Conservation (phyloP, 2,329 filamentous ascomycete genomes). For the Neofusicoccum kwambonambiense region DNA sequence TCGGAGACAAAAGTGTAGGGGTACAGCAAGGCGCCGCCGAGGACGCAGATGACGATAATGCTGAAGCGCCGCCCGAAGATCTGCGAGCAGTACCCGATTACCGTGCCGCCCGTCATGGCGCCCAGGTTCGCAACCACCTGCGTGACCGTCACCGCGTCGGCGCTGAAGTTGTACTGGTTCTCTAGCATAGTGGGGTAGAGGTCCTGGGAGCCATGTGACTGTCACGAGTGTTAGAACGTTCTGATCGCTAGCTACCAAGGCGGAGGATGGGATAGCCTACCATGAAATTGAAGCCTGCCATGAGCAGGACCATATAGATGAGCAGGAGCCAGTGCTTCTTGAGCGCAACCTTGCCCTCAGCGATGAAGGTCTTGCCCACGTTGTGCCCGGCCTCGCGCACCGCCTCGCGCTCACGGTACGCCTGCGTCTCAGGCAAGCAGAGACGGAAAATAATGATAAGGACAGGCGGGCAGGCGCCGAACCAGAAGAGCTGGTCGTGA, state of each 20-base stretch:
- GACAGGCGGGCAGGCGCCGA: slow-evolving; percentile 76
- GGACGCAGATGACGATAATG: slow-evolving; percentile 50
- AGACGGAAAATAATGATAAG: slow-evolving; percentile 78
- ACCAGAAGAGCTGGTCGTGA: slow-evolving; percentile 69
- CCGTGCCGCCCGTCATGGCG: slow-evolving; percentile 48
- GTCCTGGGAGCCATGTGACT: slow-evolving; percentile 70
- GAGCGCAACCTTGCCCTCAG: slow-evolving; percentile 75
- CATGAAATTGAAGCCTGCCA: slow-evolving; percentile 94
- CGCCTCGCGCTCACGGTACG: slow-evolving; percentile 65
- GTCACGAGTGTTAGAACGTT: slow-evolving; percentile 22
- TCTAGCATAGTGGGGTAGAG: slow-evolving; percentile 60
- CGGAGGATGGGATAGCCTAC: slow-evolving; percentile 18
- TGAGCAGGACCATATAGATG: slow-evolving; percentile 77
- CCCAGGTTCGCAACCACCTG: slow-evolving; percentile 52
- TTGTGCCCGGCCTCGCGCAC: slow-evolving; percentile 60
- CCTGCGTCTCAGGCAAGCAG: slow-evolving; percentile 74
- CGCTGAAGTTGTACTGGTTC: slow-evolving; percentile 58
- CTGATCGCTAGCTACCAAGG: slow-evolving; percentile 2
- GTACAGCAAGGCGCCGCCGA: slow-evolving; percentile 76
- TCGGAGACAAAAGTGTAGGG: slow-evolving; percentile 72
- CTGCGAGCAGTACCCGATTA: slow-evolving; percentile 47
- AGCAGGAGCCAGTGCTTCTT: slow-evolving; percentile 78
- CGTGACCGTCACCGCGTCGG: slow-evolving; percentile 48
- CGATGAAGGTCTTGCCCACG: slow-evolving; percentile 66
- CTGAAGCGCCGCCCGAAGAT: slow-evolving; percentile 49